Evolutionary conservation across 2,329 filamentous ascomycete species (phyloP), one percentile per base, ranked within the genome.

Genomic region (Fusarium protoensiforme): DNA sequence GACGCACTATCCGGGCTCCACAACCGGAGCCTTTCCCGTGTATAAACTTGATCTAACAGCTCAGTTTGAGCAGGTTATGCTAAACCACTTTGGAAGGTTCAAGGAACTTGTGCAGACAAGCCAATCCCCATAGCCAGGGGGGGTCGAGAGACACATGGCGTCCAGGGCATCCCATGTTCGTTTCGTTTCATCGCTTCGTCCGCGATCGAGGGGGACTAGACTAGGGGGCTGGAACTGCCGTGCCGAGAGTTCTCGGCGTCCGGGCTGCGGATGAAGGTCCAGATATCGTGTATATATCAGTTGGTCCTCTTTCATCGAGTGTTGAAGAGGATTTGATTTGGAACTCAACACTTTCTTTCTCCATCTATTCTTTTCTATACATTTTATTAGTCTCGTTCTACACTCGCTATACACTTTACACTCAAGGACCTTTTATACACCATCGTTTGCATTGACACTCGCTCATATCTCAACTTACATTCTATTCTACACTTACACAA

Each of bases 221-320:
- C 71, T 41, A 61, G 71, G 70, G 71, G 51, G 13, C 51, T 62
- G 71, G 64, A 73, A 68, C 33, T 57, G 7, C 58, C 57, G 33
- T 73, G 71, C 71, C 71, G 71, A 73, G 58, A 58, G 41, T 39
- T 71, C 71, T 74, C 67, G 71, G 71, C 51, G 63, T 41, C 41
- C 51, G 36, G 48, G 39, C 54, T 16, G 10, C 29, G 39, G 29
- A 27, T 41, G 27, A 69, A 27, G 58, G 11, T 35, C 6, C 16
- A 41, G 41, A 38, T 33, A 14, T 31, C 18, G 36, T 60, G 68
- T 68, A 70, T 43, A 63, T 29, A 46, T 22, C 36, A 68, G 2
- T 56, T 39, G 35, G 18, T 36, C 63, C 22, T 56, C 24, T 43
- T 22, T 22, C 43, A 11, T 33, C 13, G 31, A n/a, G 7, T 39